Conservation (phyloP, 2,329 filamentous ascomycete genomes). For the Cercospora sp. region DNA sequence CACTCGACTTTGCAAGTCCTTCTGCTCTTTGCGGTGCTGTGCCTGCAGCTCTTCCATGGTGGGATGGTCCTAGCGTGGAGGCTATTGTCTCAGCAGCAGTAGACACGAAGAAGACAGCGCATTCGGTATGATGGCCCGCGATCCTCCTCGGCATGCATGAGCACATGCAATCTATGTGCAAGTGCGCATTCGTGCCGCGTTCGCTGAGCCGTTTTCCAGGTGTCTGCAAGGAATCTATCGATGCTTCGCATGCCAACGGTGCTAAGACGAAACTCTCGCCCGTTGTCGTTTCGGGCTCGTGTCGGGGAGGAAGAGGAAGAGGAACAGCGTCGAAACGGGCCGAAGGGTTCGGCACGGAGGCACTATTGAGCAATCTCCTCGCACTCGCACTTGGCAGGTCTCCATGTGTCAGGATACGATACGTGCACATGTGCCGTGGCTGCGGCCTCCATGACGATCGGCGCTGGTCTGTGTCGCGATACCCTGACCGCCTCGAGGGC, state of each 20-base stretch:
- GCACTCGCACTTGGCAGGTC: neutral
- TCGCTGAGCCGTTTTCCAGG: neutral
- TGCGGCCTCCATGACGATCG: neutral
- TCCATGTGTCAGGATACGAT: neutral
- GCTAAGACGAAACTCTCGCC: neutral
- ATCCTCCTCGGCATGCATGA: neutral
- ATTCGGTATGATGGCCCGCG: neutral
- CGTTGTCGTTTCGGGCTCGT: neutral
- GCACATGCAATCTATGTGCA: neutral
- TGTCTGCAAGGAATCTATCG: slow-evolving; percentile 1
- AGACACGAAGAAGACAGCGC: neutral
- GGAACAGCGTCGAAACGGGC: neutral
- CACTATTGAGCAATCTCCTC: neutral
- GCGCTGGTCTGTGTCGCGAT: neutral
- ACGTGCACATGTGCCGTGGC: neutral
- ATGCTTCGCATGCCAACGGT: neutral
- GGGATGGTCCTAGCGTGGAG: neutral
- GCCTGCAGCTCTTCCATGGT: slow-evolving; percentile 72
- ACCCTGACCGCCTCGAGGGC: neutral
- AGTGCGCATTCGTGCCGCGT: neutral
- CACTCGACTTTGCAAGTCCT: slow-evolving; percentile 79
- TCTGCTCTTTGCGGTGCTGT: slow-evolving; percentile 83
- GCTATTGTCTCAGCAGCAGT: slow-evolving; percentile 4
- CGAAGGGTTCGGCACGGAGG: neutral
- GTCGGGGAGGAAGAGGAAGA: neutral